phyloP scores from a whole-genome alignment of 768 basidiomycete species.

The Collybiopsis confluens region DNA sequence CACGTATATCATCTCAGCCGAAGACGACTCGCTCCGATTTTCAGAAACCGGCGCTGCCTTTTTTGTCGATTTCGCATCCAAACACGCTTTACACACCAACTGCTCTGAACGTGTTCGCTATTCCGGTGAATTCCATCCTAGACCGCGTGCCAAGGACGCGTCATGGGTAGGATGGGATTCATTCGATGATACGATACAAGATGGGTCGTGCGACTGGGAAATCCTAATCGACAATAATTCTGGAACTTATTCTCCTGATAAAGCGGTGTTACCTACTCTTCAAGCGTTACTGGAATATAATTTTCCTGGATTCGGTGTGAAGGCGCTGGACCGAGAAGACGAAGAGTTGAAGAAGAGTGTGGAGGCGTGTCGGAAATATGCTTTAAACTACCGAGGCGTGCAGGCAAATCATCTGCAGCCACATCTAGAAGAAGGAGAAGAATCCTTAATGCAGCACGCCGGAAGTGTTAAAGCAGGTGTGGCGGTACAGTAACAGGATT shows the following conservation, averaged over 20 bases:
- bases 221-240: conserved; percentile 83
- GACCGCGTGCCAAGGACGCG: conserved; percentile 38
- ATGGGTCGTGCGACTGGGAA: conserved; percentile 68
- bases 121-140: conserved; percentile 78
- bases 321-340: conserved; percentile 53
- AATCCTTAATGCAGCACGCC: conserved; percentile 39
- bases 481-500: neutral
- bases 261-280: conserved; percentile 53
- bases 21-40: conserved; percentile 76
- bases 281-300: conserved; percentile 67
- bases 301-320: conserved; percentile 59
- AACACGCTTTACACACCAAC: conserved; percentile 82
- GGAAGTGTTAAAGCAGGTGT: neutral
- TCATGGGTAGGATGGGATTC: conserved; percentile 46
- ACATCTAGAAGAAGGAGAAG: conserved; percentile 50
- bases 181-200: conserved; percentile 51
- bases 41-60: conserved; percentile 86
- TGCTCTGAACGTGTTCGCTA: conserved; percentile 68
- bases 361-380: conserved; percentile 67
- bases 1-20: conserved; percentile 77
- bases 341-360: conserved; percentile 51
- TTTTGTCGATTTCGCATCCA: conserved; percentile 82
- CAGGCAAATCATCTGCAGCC: conserved; percentile 61
- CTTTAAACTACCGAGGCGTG: conserved; percentile 55
- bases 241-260: conserved; percentile 80